A percentile compares a stretch with the other conserved stretches of the same genome.
These are phyloP conservation scores for Stemphylium vesicarium DNA, from an alignment of 2,329 filamentous ascomycete genomes.

Conservation along the genomic window DNA sequence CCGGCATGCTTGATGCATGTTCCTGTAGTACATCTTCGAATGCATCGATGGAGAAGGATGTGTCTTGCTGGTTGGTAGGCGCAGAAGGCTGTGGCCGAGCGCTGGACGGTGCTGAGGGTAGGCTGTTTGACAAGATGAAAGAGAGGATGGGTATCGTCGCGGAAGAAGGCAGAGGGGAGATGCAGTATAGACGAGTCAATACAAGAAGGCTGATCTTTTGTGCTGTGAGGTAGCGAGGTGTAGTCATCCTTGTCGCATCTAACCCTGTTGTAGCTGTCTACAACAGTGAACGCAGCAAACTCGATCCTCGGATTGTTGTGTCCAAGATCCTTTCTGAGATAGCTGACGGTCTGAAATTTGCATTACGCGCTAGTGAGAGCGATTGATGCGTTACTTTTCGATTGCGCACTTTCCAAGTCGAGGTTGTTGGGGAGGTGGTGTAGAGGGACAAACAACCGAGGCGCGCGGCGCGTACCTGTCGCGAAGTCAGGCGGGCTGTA, in stretches of 20 bases:
- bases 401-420: neutral
- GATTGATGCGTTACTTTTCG: neutral
- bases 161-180: constrained; percentile 70
- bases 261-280: constrained; percentile 3
- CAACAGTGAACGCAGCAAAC: constrained; percentile 1
- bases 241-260: constrained; percentile 48
- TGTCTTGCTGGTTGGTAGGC: constrained; percentile 44
- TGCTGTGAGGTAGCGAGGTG: constrained; percentile 86
- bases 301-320: constrained; percentile 1
- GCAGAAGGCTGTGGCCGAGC: constrained; percentile 24
- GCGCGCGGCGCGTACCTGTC: constrained; percentile 25
- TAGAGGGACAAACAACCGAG: constrained; percentile 23
- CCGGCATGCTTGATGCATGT: constrained; percentile 65
- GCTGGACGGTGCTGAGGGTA: constrained; percentile 45
- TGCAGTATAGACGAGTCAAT: constrained; percentile 81
- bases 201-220: constrained; percentile 83
- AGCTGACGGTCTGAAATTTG: neutral
- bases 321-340: neutral
- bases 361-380: neutral
- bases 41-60: constrained; percentile 44
- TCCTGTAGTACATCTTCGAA: constrained; percentile 56
- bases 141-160: constrained; percentile 78
- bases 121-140: constrained; percentile 76
- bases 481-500: constrained; percentile 18
- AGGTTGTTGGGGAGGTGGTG: constrained; percentile 17